phyloP scores from a whole-genome alignment of 129 eudicot genomes.

The Ambrosia trifida region DNA sequence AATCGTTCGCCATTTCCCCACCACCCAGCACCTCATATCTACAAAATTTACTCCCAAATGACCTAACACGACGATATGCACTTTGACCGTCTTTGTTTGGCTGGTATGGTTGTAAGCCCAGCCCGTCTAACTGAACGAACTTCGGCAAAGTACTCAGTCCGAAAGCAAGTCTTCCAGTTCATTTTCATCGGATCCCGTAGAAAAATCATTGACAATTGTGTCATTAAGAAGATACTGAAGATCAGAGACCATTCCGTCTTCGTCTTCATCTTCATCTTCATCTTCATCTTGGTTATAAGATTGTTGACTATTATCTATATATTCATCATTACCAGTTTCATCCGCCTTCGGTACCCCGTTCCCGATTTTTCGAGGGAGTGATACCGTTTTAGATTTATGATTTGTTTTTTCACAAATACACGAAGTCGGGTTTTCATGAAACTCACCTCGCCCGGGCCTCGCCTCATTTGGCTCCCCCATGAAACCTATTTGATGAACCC shows the following conservation, averaged over 20 bases:
- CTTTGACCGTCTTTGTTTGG: not conserved
- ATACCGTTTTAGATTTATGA: constrained; percentile 38
- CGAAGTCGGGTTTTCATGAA: constrained; percentile 76
- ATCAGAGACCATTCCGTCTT: constrained; percentile 43
- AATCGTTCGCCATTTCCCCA: not conserved
- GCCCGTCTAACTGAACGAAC: not conserved
- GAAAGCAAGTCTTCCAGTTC: constrained; percentile 88
- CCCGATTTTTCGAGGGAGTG: constrained; percentile 39
- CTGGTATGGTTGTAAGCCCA: not conserved
- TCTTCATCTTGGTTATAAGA: constrained; percentile 58
- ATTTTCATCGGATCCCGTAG: constrained; percentile 55
- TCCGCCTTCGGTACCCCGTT: constrained; percentile 22
- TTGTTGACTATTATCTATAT: constrained; percentile 53
- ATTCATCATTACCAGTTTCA: constrained; percentile 41
- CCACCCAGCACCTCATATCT: constrained; percentile 16
- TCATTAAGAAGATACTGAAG: constrained; percentile 42
- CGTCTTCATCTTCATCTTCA: constrained; percentile 68
- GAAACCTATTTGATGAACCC: constrained; percentile 58
- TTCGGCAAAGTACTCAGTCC: constrained; percentile 39
- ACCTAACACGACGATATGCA: not conserved
- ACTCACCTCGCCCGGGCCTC: constrained; percentile 78
- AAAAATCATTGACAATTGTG: constrained; percentile 52
- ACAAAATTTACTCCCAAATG: constrained; percentile 26
- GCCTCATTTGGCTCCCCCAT: constrained; percentile 86
- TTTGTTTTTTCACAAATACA: constrained; percentile 68